Conservation (phyloP, 129 eudicot genomes). For the carrot (Daucus carota) region DNA sequence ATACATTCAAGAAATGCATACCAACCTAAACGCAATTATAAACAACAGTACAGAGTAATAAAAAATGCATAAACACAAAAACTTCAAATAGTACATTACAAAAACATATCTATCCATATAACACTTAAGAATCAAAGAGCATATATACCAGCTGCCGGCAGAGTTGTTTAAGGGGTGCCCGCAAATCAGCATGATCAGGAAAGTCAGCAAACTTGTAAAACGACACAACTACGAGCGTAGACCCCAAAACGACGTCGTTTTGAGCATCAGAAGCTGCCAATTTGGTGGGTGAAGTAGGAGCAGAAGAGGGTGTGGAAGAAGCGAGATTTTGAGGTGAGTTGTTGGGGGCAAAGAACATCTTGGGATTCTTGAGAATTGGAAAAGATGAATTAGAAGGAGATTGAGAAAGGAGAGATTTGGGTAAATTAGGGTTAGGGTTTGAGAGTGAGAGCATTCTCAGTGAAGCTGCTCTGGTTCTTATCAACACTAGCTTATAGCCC, state of each 20-base stretch:
- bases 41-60: neutral
- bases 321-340: constrained; percentile 17
- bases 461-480: constrained; percentile 20
- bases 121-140: neutral
- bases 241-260: constrained; percentile 11
- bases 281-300: constrained; percentile 14
- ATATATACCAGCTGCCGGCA: constrained; percentile 59
- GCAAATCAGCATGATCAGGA: constrained; percentile 71
- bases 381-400: constrained; percentile 4
- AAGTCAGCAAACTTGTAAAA: constrained; percentile 94
- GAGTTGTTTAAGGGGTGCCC: constrained; percentile 63
- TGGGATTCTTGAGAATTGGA: constrained; percentile 27
- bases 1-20: neutral
- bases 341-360: constrained; percentile 15
- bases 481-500: no score
- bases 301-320: constrained; percentile 23
- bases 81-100: neutral
- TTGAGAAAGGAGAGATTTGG: constrained; percentile 13
- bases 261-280: constrained; percentile 11
- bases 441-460: constrained; percentile 43
- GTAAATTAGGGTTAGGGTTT: constrained; percentile 42
- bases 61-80: neutral
- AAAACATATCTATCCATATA: neutral
- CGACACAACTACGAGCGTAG: constrained; percentile 68
- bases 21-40: neutral